Evolutionary conservation across 2,329 filamentous ascomycete species (phyloP).

Genomic region (Fusarium keratoplasticum): DNA sequence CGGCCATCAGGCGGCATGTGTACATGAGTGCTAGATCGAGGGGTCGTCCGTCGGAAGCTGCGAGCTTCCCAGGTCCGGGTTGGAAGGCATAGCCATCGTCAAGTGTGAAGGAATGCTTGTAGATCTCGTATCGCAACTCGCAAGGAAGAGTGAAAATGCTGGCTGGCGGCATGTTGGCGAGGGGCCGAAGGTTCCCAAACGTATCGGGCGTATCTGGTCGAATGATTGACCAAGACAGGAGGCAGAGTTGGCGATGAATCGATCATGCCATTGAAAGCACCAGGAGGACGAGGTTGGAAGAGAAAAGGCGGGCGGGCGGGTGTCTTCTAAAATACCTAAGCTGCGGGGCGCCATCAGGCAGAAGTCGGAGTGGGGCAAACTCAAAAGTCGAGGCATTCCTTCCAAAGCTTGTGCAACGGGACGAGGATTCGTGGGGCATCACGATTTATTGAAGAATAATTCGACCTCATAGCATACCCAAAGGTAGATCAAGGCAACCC

Average conservation of each 20-base stretch:
- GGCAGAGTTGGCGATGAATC: too few species aligned
- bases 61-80: neutral
- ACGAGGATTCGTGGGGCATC: neutral
- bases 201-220: too few species aligned
- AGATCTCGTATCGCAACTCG: neutral
- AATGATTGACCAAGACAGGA: too few species aligned
- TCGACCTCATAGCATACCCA: neutral
- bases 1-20: neutral
- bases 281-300: neutral
- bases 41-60: neutral
- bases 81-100: constrained; percentile 6
- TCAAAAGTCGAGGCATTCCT: neutral
- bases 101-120: neutral
- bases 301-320: neutral
- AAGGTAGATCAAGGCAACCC: neutral
- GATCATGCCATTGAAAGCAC: neutral
- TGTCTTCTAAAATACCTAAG: too few species aligned
- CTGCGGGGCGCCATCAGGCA: neutral
- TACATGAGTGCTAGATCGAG: constrained; percentile 10
- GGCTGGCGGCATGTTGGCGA: neutral
- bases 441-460: neutral
- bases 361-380: neutral
- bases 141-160: neutral
- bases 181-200: neutral
- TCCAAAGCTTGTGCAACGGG: neutral